Percentiles rank a stretch among this genome's conserved stretches.
These are phyloP conservation scores for Neospora caninum DNA, from an alignment of 169 alveolate genomes.

Conservation along the genomic window DNA sequence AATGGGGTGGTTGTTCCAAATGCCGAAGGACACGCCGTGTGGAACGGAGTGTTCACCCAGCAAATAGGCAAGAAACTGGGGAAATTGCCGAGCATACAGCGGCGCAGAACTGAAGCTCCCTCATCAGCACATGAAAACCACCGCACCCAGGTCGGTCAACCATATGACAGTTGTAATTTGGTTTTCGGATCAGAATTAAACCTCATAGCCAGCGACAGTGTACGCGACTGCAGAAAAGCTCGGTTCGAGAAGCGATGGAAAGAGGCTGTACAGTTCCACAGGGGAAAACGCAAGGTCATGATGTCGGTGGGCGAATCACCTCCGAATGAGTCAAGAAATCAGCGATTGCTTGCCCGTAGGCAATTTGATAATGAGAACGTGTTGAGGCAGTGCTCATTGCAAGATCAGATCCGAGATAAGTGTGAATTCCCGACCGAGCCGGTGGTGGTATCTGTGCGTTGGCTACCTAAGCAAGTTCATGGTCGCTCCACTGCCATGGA, in stretches of 20 bases:
- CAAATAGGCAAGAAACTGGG: neutral
- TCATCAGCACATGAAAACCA: too few relatives aligned
- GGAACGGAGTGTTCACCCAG: neutral
- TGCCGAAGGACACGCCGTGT: neutral
- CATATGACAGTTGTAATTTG: too few relatives aligned
- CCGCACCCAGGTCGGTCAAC: too few relatives aligned
- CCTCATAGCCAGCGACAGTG: too few relatives aligned
- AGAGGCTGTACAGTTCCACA: neutral
- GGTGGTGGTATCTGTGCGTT: neutral
- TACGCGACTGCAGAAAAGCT: neutral
- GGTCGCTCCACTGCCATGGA: neutral
- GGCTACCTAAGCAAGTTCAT: conserved; percentile 5
- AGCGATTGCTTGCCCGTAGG: neutral
- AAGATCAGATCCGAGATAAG: neutral
- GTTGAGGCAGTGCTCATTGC: neutral
- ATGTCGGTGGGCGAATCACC: neutral
- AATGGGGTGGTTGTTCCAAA: conserved; percentile 3
- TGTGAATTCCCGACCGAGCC: neutral
- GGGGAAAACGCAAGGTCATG: neutral
- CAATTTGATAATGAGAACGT: neutral
- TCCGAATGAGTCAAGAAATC: neutral
- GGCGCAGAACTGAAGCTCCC: too few relatives aligned
- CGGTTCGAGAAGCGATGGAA: conserved; percentile 29
- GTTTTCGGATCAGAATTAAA: too few relatives aligned
- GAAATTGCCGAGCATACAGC: neutral